Percentiles rank a stretch among this genome's conserved stretches.
These are phyloP conservation scores for Globisporangium iwayamae DNA, from an alignment of 352 stramenopile genomes.

Conservation along the genomic window DNA sequence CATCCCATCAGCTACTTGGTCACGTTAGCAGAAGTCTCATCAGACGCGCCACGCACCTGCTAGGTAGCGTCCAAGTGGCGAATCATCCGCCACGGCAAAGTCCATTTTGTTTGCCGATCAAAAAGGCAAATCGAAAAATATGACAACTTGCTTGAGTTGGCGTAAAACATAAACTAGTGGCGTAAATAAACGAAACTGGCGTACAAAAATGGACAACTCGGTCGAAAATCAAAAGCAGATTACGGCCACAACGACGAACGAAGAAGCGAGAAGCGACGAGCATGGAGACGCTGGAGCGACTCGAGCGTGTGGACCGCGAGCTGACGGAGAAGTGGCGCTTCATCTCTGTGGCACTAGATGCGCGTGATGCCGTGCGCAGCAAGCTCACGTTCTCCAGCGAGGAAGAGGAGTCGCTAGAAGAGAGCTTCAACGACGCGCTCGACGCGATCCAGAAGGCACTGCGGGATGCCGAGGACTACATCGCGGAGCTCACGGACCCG, in stretches of 20 bases:
- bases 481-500: constrained; percentile 36
- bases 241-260: not conserved
- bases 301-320: constrained; percentile 35
- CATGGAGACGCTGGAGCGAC: constrained; percentile 37
- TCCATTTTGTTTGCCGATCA: constrained; percentile 30
- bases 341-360: constrained; percentile 40
- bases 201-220: not conserved
- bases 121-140: too few relatives aligned
- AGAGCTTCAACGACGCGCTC: constrained; percentile 49
- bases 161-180: too few relatives aligned
- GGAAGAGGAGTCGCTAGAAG: constrained; percentile 62
- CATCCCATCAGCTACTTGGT: not conserved
- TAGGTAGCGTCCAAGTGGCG: constrained; percentile 59
- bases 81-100: constrained; percentile 33
- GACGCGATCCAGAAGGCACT: constrained; percentile 32
- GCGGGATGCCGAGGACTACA: constrained; percentile 34
- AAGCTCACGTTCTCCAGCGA: constrained; percentile 45
- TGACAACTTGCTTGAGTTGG: too few relatives aligned
- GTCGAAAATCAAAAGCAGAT: too few relatives aligned
- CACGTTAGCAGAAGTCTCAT: not conserved
- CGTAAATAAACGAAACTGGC: too few relatives aligned
- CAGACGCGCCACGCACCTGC: constrained; percentile 25
- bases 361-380: constrained; percentile 3
- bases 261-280: not conserved
- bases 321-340: constrained; percentile 41